A percentile compares a stretch with the other conserved stretches of the same genome.
Conservation (phyloP, 495 filamentous ascomycete genomes). For the Penicillium manginii region DNA sequence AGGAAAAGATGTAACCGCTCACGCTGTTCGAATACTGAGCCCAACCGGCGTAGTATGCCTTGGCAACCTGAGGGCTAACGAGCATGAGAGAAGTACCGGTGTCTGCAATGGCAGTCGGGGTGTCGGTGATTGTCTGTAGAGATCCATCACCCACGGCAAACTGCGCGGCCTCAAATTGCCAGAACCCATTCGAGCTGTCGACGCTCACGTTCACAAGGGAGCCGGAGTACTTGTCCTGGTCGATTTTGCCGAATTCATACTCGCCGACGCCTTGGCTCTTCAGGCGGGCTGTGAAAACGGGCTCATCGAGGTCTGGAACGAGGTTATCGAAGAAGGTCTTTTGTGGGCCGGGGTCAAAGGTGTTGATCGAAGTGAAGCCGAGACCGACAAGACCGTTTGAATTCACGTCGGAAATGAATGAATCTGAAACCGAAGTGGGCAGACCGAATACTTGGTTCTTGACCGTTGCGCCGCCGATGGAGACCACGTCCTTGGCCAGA, state of each 20-base stretch:
- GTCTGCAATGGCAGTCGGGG: slow-evolving; percentile 63
- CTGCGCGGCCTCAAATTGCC: slow-evolving; percentile 66
- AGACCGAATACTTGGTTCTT: slow-evolving; percentile 71
- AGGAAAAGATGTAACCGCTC: slow-evolving; percentile 71
- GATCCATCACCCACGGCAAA: slow-evolving; percentile 58
- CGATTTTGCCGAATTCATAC: slow-evolving; percentile 80
- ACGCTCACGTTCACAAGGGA: slow-evolving; percentile 65
- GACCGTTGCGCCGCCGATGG: slow-evolving; percentile 73
- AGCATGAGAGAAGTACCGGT: slow-evolving; percentile 76
- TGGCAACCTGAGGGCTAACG: slow-evolving; percentile 61
- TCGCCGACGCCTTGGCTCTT: slow-evolving; percentile 61
- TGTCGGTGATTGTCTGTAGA: slow-evolving; percentile 31
- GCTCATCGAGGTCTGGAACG: slow-evolving; percentile 60
- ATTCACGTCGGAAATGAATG: slow-evolving; percentile 63
- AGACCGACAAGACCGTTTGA: slow-evolving; percentile 80
- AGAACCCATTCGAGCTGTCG: slow-evolving; percentile 69
- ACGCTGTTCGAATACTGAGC: slow-evolving; percentile 50
- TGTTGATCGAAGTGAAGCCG: slow-evolving; percentile 76
- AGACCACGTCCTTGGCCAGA: slow-evolving; percentile 74
- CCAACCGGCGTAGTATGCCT: slow-evolving; percentile 68
- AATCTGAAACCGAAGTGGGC: slow-evolving; percentile 62
- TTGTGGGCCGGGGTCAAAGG: slow-evolving; percentile 65
- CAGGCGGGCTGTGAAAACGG: slow-evolving; percentile 75
- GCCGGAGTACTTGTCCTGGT: slow-evolving; percentile 66
- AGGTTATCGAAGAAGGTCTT: slow-evolving; percentile 86